Evolutionary conservation across 371 early-diverging fungal species (phyloP), one percentile per base, ranked within the genome.

Genomic region (Rhizopus arrhizus): DNA sequence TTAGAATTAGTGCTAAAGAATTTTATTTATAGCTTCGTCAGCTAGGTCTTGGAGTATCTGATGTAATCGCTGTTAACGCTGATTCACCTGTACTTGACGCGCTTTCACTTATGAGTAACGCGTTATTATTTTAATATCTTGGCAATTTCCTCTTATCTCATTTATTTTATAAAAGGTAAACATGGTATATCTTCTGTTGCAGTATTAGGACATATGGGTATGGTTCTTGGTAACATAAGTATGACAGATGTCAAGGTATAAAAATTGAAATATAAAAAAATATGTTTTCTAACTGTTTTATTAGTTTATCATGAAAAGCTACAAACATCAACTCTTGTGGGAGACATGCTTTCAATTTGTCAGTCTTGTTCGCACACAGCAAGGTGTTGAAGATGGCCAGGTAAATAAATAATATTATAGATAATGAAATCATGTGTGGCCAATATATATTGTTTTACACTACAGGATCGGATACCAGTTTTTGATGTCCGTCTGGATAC

Each of bases 401-500:
- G 78, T 74, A 65, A 46, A 35, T 5, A 6, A 36, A 22, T 33
- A 2, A 41, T 0, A 11, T 40, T 45, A 45, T 22, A 48, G 29
- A 8, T 5, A 51, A 36, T n/a, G n/a, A 11, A 6, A 0, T 1
- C 56, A 74, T 10, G 8, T 48, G 29, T 38, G 16, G 29, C 31
- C 12, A 16, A 47, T 15, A 10, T 48, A 28, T 28, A 28, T 4
- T 48, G 22, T 28, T 10, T 38, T 38, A 8, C 28, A 16, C 32
- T 43, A 9, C 62, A 82, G 81, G 94, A 94, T 53, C 82, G 84
- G 7, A 75, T 85, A 15, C 92, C 94, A 0, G 89, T 93, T 11
- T 89, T 94, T 70, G 88, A 90, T 59, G 92, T 90, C 5, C 79
- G 84, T 22, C 76, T 85, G 9, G 84, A 86, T 51, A 85, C 89